Conservation (phyloP, 805 yeast species). For the Monosporozyma solicola region DNA sequence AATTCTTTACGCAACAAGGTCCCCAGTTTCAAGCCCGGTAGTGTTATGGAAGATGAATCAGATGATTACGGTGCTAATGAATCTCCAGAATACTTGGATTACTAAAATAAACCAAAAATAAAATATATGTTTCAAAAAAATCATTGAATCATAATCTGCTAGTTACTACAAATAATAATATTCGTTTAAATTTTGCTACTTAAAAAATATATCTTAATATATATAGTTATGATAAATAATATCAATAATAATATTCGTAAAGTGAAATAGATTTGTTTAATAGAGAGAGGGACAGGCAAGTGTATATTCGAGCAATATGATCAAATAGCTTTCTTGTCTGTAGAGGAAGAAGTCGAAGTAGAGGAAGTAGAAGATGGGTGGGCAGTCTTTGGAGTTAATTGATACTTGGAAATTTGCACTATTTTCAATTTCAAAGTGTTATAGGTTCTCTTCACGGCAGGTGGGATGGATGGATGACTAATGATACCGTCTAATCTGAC, state of each 20-base stretch:
- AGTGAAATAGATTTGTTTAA: not conserved
- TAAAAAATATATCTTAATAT: not conserved
- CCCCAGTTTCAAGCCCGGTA: not conserved
- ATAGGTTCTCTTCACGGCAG: conserved; percentile 33
- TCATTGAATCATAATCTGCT: not conserved
- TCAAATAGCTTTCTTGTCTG: conserved; percentile 2
- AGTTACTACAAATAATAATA: not conserved
- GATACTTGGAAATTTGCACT: conserved; percentile 8
- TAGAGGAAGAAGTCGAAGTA: conserved; percentile 1
- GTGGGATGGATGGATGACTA: conserved; percentile 46
- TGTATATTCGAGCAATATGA: not conserved
- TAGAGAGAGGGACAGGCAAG: not conserved
- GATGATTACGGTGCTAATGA: not conserved
- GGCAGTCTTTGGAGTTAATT: conserved; percentile 6
- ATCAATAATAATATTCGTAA: not conserved
- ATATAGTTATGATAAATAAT: not conserved
- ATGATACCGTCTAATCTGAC: conserved; percentile 53
- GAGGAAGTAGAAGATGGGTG: not conserved
- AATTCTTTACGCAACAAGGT: not conserved
- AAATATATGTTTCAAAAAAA: not conserved
- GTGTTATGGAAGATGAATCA: not conserved
- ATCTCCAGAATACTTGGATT: not conserved
- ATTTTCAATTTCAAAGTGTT: conserved; percentile 7
- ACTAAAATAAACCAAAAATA: not conserved
- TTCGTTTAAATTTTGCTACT: not conserved